Evolutionary conservation across 2,329 filamentous ascomycete genomes (phyloP).

Genomic region (Ophiognomonia clavigignenti-juglandacearum): DNA sequence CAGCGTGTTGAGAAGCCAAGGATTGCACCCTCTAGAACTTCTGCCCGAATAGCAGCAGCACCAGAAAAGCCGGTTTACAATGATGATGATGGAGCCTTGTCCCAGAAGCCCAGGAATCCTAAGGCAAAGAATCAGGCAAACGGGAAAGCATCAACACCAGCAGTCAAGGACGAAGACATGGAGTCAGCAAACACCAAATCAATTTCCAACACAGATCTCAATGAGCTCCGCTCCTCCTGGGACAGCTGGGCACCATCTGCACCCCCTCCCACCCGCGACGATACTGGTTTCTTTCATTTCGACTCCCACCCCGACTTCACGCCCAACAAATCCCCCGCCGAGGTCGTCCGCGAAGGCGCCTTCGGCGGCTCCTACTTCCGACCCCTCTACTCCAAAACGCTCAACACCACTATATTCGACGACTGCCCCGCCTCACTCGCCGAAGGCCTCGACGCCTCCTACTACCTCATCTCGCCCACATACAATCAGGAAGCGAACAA

Average conservation of each 20-base stretch:
- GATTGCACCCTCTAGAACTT: slow-evolving; percentile 34
- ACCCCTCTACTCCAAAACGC: slow-evolving; percentile 36
- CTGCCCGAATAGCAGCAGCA: slow-evolving; percentile 41
- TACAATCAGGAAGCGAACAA: slow-evolving; percentile 49
- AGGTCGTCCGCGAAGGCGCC: slow-evolving; percentile 45
- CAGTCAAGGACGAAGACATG: not conserved
- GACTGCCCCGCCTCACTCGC: slow-evolving; percentile 44
- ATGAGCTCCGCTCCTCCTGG: slow-evolving; percentile 31
- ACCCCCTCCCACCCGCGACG: slow-evolving; percentile 34
- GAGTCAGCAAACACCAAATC: not conserved
- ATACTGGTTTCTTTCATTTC: slow-evolving; percentile 41
- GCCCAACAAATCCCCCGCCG: slow-evolving; percentile 49
- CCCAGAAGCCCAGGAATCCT: not conserved
- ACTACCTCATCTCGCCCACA: slow-evolving; percentile 32
- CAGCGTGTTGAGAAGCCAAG: slow-evolving; percentile 1
- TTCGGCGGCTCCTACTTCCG: slow-evolving; percentile 50
- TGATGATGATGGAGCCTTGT: slow-evolving; percentile 25
- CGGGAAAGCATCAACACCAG: not conserved
- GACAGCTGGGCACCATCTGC: slow-evolving; percentile 36
- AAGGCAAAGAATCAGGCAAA: not conserved
- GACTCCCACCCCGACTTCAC: slow-evolving; percentile 36
- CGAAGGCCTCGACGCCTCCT: slow-evolving; percentile 30
- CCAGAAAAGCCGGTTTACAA: slow-evolving; percentile 29
- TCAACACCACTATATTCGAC: slow-evolving; percentile 35
- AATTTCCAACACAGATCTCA: slow-evolving; percentile 12